Evolutionary conservation across 2,329 filamentous ascomycete genomes (phyloP), one percentile per base, ranked within the genome.

Genomic region (Alternaria burnsii): DNA sequence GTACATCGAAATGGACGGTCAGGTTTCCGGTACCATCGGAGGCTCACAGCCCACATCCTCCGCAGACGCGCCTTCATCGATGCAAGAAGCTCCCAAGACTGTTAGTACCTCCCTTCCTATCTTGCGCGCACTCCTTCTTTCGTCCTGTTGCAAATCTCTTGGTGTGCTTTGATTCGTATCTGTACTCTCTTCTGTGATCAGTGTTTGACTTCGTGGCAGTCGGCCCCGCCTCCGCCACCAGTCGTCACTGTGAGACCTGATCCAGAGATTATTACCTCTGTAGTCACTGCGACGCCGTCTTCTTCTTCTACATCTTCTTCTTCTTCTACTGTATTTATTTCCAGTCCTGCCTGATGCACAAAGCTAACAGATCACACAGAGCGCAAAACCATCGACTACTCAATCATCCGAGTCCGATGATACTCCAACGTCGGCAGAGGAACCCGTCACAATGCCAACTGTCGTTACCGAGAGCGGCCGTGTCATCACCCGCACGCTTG

Each of bases 1-100:
- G 51, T 94, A 94, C 74, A 83, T 94, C 55, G 70, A 82, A 40
- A 62, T 75, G 54, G 68, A 69, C 40, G 81, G 79, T 30, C 58
- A 79, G 14, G 85, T 89, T 3, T 86, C 86, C 5, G 89, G 89
- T 40, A 92, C 89, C 4, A 76, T 76, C 50, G 81, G 80, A 51
- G 76, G 72, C 54, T 71, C 73, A 44, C 44, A 70, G 18, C 65
- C 75, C 47, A 71, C 76, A 51, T 67, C 71, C 18, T 65, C 65
- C 42, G 59, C 40, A 24, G 20, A 63, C 52, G 53, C 63, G 43
- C 53, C 70, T 48, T 66, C 71, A 14, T 58, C 58, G 48, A 56
- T 52, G 55, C 47, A 56, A 51, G 57, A 65, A 54, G 66, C 71
- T 22, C 62, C 68, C 32, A 48, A 62, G 55, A 74, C 69, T 67